Conservation (phyloP, 495 filamentous ascomycete genomes). For the Aspergillus biplanus region DNA sequence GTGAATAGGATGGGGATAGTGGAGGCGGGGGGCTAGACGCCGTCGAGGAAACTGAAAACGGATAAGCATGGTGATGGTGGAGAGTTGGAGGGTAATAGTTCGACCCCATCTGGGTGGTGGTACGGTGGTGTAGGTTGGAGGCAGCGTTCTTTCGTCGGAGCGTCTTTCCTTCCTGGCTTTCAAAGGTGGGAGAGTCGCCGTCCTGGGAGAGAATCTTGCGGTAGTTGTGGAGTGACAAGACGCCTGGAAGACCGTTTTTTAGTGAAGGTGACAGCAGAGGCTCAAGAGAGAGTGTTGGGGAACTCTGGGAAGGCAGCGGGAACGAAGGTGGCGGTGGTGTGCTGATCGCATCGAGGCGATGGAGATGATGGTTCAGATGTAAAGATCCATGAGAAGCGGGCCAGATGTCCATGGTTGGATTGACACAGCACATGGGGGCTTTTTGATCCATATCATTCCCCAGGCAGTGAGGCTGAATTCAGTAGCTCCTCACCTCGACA, state of each 20-base stretch:
- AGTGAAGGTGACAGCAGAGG: slow-evolving; percentile 8
- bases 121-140: slow-evolving; percentile 37
- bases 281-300: slow-evolving; percentile 12
- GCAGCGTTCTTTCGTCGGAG: slow-evolving; percentile 45
- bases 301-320: slow-evolving; percentile 13
- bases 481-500: slow-evolving; percentile 2
- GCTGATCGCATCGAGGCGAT: background rate
- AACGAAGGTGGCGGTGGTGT: slow-evolving; percentile 12
- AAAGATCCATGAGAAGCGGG: slow-evolving; percentile 3
- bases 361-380: slow-evolving; percentile 2
- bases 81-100: background rate
- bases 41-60: slow-evolving; percentile 36
- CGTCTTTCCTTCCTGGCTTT: slow-evolving; percentile 27
- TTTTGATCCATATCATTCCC: slow-evolving; percentile 14
- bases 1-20: slow-evolving; percentile 47
- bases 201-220: slow-evolving; percentile 31
- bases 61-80: slow-evolving; percentile 25
- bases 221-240: slow-evolving; percentile 33
- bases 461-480: slow-evolving; percentile 1
- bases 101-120: slow-evolving; percentile 21
- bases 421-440: slow-evolving; percentile 14
- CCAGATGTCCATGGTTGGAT: slow-evolving; percentile 14
- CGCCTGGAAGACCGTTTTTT: slow-evolving; percentile 18
- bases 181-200: slow-evolving; percentile 17
- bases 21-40: slow-evolving; percentile 49